Evolutionary conservation across 768 basidiomycete species (phyloP).

Genomic region (Lanmaoa rubissima): DNA sequence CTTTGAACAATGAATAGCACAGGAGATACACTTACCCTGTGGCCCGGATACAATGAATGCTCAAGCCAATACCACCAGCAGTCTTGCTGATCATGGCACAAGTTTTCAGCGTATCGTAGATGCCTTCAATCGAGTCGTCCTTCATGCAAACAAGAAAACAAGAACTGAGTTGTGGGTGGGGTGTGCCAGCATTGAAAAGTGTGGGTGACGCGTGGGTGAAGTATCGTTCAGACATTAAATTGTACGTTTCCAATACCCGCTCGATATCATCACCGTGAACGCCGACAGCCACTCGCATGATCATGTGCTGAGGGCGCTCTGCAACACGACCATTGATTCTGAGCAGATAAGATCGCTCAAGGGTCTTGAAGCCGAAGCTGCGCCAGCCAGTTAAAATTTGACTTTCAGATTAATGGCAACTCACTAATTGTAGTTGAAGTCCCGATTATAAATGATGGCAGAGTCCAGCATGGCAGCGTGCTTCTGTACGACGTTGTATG

Average conservation of each 20-base stretch:
- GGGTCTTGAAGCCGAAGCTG: conserved; percentile 99
- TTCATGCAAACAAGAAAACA: conserved; percentile 99
- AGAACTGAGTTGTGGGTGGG: conserved; percentile 89
- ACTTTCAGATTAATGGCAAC: conserved; percentile 26
- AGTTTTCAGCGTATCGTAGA: conserved; percentile 97
- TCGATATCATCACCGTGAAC: conserved; percentile 92
- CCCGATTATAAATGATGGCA: conserved; percentile 96
- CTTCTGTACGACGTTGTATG: conserved; percentile 75
- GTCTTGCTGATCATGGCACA: conserved; percentile 99
- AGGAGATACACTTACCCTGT: conserved; percentile 63
- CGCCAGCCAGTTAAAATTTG: background rate
- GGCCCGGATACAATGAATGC: conserved; percentile 94
- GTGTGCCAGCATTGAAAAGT: conserved; percentile 97
- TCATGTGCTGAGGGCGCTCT: conserved; percentile 97
- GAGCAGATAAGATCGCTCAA: conserved; percentile 96
- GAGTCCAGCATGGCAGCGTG: conserved; percentile 85
- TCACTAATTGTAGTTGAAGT: conserved; percentile 95
- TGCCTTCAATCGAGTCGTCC: conserved; percentile 98
- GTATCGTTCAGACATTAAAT: conserved; percentile 96
- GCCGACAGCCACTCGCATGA: conserved; percentile 99
- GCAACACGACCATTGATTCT: conserved; percentile 93
- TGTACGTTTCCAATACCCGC: conserved; percentile 86
- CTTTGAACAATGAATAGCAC: background rate
- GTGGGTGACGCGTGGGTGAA: conserved; percentile 99
- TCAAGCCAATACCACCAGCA: conserved; percentile 95